These are phyloP conservation scores for Chlorella sp. DNA, from an alignment of 139 green algal genomes.

Conservation along the genomic window DNA sequence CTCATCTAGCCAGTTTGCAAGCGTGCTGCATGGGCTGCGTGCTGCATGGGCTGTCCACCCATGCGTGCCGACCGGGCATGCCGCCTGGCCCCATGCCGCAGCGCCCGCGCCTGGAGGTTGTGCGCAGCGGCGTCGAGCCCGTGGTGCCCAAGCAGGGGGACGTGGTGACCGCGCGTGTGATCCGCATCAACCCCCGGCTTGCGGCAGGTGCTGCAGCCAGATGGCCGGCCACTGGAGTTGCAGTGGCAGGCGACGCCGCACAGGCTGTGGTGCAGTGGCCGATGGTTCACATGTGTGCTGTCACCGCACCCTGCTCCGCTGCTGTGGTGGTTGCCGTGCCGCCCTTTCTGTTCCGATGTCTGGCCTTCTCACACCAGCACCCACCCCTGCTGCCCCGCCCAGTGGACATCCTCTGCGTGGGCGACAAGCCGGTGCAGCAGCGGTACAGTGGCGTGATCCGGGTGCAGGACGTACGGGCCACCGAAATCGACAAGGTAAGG, in stretches of 20 bases:
- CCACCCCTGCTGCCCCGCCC: background rate
- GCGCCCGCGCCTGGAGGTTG: conserved; percentile 41
- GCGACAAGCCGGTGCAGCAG: conserved; percentile 55
- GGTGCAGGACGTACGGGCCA: conserved; percentile 80
- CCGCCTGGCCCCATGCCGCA: conserved; percentile 7
- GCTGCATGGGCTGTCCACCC: background rate
- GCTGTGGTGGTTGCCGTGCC: background rate
- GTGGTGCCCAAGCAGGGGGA: conserved; percentile 52
- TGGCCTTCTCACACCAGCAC: background rate
- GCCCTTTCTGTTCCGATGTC: background rate
- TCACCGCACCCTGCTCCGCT: background rate
- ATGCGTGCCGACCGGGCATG: background rate
- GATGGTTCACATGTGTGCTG: background rate
- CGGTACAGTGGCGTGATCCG: conserved; percentile 79
- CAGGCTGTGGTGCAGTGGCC: background rate
- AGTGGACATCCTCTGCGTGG: conserved; percentile 76
- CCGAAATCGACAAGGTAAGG: conserved; percentile 82
- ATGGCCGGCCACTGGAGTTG: background rate
- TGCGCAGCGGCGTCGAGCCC: conserved; percentile 14
- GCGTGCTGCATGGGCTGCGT: too few species aligned
- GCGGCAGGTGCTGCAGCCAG: conserved; percentile 19
- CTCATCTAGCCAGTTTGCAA: background rate
- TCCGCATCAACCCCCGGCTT: conserved; percentile 51
- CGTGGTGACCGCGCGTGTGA: conserved; percentile 51
- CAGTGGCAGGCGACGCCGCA: background rate